phyloP scores from a whole-genome alignment of 2,329 filamentous ascomycete species.

The Drechslerella stenobrocha region DNA sequence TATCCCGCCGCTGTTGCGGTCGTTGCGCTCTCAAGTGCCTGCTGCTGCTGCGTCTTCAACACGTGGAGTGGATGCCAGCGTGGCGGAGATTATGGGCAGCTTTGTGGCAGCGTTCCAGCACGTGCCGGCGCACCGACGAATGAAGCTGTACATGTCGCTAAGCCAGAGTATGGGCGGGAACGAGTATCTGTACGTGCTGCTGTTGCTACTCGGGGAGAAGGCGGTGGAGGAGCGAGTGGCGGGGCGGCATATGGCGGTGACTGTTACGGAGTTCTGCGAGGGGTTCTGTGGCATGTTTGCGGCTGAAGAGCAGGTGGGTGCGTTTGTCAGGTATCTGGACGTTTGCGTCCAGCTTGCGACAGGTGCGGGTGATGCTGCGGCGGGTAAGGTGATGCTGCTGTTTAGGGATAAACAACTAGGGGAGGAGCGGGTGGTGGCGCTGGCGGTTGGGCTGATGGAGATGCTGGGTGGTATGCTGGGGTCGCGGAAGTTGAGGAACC shows the following conservation, averaged over 20 bases:
- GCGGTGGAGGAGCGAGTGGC: conserved; percentile 71
- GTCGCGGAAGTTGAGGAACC: conserved; percentile 40
- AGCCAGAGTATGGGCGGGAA: conserved; percentile 80
- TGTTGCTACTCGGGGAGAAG: conserved; percentile 87
- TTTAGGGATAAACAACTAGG: conserved; percentile 47
- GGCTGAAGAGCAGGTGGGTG: conserved; percentile 74
- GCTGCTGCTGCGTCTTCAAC: conserved; percentile 62
- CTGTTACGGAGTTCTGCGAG: conserved; percentile 65
- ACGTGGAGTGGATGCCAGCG: conserved; percentile 62
- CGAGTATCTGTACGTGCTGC: conserved; percentile 83
- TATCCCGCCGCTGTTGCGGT: conserved; percentile 85
- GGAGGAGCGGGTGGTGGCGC: conserved; percentile 53
- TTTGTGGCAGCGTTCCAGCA: conserved; percentile 97
- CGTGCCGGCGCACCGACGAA: conserved; percentile 81
- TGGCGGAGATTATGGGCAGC: conserved; percentile 87
- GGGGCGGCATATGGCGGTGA: conserved; percentile 45
- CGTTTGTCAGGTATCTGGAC: conserved; percentile 74
- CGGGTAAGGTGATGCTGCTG: conserved; percentile 52
- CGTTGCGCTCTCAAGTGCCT: conserved; percentile 67
- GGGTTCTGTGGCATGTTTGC: conserved; percentile 74
- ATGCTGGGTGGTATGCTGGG: conserved; percentile 50
- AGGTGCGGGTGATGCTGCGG: conserved; percentile 63
- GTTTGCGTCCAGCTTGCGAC: conserved; percentile 75
- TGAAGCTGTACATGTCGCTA: conserved; percentile 79
- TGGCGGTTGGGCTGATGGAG: conserved; percentile 57